Conservation (phyloP, 805 yeast genomes). For the Huiozyma sinensis region DNA sequence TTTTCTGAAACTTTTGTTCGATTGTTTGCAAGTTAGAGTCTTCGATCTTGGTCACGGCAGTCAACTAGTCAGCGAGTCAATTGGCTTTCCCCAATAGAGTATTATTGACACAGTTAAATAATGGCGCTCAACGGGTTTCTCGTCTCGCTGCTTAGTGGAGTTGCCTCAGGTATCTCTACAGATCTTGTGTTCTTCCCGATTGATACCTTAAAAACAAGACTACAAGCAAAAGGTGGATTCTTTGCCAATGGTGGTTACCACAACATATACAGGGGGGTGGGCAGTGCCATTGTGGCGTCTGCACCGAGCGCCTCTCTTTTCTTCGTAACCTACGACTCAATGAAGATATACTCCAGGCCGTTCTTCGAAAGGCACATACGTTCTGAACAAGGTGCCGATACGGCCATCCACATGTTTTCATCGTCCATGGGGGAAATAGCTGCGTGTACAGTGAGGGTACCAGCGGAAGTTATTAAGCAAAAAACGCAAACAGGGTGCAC, state of each 20-base stretch:
- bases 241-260: slow-evolving; percentile 85
- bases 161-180: slow-evolving; percentile 91
- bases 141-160: slow-evolving; percentile 53
- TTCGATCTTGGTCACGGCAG: no score
- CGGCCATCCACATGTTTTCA: slow-evolving; percentile 67
- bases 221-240: slow-evolving; percentile 94
- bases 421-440: slow-evolving; percentile 88
- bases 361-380: slow-evolving; percentile 15
- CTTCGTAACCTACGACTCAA: slow-evolving; percentile 73
- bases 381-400: slow-evolving; percentile 26
- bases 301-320: slow-evolving; percentile 82
- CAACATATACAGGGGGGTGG: slow-evolving; percentile 87
- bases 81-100: no score
- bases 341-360: slow-evolving; percentile 42
- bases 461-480: slow-evolving; percentile 94
- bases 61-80: no score
- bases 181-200: slow-evolving; percentile 93
- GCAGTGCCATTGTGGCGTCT: slow-evolving; percentile 86
- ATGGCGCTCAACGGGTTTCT: slow-evolving; percentile 12
- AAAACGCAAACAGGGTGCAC: slow-evolving; percentile 68
- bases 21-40: no score
- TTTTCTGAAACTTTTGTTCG: no score
- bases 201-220: slow-evolving; percentile 86
- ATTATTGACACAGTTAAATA: no score
- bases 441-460: slow-evolving; percentile 91